phyloP scores from a whole-genome alignment of 176 grass and related monocot genomes.

The Phoenix roebelenii region DNA sequence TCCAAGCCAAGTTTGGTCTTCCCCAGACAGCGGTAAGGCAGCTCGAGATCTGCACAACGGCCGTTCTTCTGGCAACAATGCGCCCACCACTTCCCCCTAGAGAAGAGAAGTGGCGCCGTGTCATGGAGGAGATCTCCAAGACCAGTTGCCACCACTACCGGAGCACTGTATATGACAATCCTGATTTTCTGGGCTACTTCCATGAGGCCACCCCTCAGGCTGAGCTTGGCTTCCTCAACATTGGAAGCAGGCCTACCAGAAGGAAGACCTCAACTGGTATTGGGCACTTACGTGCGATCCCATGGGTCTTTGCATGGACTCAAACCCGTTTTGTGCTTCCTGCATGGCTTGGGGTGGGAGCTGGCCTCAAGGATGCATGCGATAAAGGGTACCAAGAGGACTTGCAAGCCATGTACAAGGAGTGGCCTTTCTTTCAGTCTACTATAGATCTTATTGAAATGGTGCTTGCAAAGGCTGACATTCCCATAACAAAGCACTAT shows the following conservation, averaged over 20 bases:
- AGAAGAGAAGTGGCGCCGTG: conserved; percentile 37
- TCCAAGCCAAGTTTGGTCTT: conserved; percentile 88
- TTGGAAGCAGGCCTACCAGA: conserved; percentile 63
- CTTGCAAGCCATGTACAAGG: conserved; percentile 64
- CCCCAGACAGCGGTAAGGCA: conserved; percentile 71
- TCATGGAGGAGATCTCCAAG: conserved; percentile 87
- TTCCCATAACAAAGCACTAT: conserved; percentile 53
- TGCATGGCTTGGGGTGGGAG: conserved; percentile 73
- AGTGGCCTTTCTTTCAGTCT: conserved; percentile 95
- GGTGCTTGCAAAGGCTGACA: conserved; percentile 82
- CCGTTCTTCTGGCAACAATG: conserved; percentile 69
- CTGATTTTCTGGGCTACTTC: conserved; percentile 83
- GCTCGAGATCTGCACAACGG: conserved; percentile 89
- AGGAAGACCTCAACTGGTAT: conserved; percentile 46
- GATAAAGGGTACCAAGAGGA: conserved; percentile 52
- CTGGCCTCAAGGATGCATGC: conserved; percentile 48
- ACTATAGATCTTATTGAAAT: conserved; percentile 88
- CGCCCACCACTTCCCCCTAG: conserved; percentile 62
- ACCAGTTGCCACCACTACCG: conserved; percentile 71
- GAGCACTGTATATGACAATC: conserved; percentile 70
- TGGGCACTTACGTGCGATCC: conserved; percentile 65
- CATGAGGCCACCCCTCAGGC: conserved; percentile 82
- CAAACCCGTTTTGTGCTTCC: conserved; percentile 86
- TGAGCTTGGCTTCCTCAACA: conserved; percentile 75
- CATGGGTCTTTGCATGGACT: conserved; percentile 94